Evolutionary conservation across 2,329 filamentous ascomycete genomes (phyloP), one percentile per base, ranked within the genome.

Genomic region (Penicillium sclerotiorum): DNA sequence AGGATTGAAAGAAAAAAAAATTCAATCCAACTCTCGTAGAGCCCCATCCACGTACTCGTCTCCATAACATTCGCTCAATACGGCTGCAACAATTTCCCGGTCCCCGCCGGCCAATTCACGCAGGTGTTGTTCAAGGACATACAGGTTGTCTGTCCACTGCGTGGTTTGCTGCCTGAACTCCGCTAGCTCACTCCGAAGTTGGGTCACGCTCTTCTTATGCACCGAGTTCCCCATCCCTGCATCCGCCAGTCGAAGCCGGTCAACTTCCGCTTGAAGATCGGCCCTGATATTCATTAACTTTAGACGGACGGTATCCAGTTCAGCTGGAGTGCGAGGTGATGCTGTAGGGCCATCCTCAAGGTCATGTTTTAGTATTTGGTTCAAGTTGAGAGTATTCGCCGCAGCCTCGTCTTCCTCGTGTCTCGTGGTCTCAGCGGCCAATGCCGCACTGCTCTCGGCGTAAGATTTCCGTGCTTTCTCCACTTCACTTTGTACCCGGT

Each of bases 41-140:
- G 77, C 76, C 39, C 77, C 79, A 47, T 84, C 80, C 47, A 78
- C 77, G 59, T 76, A 82, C 58, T 84, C 79, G 18, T 76, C 75
- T 8, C 76, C 79, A 56, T 83, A 84, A 41, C 73, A 74, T 37
- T 72, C 68, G 45, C 67, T 71, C 59, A 75, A 72, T 13, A 81
- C 62, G 3, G 54, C 57, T n/a, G 69, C 58, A 17, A 82, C 56
- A 5, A 69, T 50, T 50, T 78, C 77, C 35, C 70, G 65, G 59
- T 80, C 77, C 5, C 70, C 71, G 13, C 68, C 65, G 1, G 68
- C 64, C 52, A 75, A 33, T 40, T 68, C 68, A 45, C 58, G 55
- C 44, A 76, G 42, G 53, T 73, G 73, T 35, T 64, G 67, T 49
- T 76, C 74, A 40, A 77, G 54, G 4, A 75, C 58, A 53, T 71